A percentile compares a stretch with the other conserved stretches of the same genome.
Evolutionary conservation across 495 filamentous ascomycete species (phyloP).

Genomic region (Penicillium macrosclerotiorum): DNA sequence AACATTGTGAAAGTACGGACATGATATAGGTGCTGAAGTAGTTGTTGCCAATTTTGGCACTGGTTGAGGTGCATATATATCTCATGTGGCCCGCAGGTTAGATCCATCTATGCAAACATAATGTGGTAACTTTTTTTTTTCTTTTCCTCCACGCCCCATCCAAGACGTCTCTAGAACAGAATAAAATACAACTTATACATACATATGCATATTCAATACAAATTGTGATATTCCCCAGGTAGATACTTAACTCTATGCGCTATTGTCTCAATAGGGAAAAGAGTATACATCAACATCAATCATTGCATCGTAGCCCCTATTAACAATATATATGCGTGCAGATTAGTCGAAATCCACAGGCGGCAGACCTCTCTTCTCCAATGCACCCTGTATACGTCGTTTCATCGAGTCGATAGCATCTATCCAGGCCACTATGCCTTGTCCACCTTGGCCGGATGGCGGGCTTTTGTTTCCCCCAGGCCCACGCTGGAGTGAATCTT

Average conservation of each 20-base stretch:
- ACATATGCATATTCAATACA: too few relatives aligned
- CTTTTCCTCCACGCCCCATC: too few relatives aligned
- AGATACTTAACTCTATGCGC: background rate
- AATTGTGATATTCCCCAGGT: too few relatives aligned
- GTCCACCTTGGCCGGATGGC: slow-evolving; percentile 12
- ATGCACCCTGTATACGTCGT: slow-evolving; percentile 56
- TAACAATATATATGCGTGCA: background rate
- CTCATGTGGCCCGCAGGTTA: too few relatives aligned
- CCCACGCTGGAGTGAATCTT: slow-evolving; percentile 24
- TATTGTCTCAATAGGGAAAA: background rate
- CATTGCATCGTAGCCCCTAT: slow-evolving; percentile 9
- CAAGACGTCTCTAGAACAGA: too few relatives aligned
- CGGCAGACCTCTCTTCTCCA: slow-evolving; percentile 62
- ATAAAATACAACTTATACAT: too few relatives aligned
- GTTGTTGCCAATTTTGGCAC: too few relatives aligned
- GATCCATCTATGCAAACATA: too few relatives aligned
- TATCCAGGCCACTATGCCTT: slow-evolving; percentile 38
- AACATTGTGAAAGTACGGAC: too few relatives aligned
- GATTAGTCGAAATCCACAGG: slow-evolving; percentile 51
- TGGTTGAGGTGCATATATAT: too few relatives aligned
- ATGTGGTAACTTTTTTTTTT: too few relatives aligned
- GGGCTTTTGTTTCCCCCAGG: slow-evolving; percentile 6
- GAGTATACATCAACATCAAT: slow-evolving; percentile 10
- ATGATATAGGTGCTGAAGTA: too few relatives aligned
- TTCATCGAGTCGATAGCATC: slow-evolving; percentile 55